phyloP scores from a whole-genome alignment of 169 alveolate species.

The Sarcocystis neurona region DNA sequence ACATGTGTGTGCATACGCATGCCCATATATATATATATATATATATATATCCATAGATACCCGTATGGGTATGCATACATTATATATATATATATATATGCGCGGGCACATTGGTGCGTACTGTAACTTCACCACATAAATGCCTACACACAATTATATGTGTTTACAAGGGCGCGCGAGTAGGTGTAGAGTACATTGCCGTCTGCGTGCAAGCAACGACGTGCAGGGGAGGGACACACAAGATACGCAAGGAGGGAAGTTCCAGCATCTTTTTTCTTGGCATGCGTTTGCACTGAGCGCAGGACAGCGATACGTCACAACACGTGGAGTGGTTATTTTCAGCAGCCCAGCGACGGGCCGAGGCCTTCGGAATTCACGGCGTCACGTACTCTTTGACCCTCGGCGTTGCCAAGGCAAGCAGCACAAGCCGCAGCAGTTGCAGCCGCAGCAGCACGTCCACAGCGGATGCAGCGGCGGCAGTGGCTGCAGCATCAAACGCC shows the following conservation, averaged over 20 bases:
- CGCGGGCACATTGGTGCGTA: no score
- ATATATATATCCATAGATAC: neutral
- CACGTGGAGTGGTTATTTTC: conserved; percentile 70
- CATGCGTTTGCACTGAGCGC: neutral
- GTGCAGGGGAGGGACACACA: no score
- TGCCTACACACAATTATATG: no score
- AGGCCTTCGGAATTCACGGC: conserved; percentile 60
- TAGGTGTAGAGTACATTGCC: no score
- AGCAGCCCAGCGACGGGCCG: conserved; percentile 63
- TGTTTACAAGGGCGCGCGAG: no score
- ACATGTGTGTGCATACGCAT: neutral
- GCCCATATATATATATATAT: neutral
- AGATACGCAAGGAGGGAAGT: no score
- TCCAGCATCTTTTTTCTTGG: no score
- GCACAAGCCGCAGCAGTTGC: neutral
- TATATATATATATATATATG: no score
- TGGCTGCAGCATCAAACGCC: no score
- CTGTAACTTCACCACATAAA: no score
- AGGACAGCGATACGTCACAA: conserved; percentile 58
- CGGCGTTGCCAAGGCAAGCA: conserved; percentile 63
- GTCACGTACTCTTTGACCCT: conserved; percentile 63
- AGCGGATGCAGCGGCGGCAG: no score
- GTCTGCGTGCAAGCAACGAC: no score
- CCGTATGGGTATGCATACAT: neutral
- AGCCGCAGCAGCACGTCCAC: neutral